phyloP scores from a whole-genome alignment of 768 basidiomycete species.

The Coprinopsis strossmayeri region DNA sequence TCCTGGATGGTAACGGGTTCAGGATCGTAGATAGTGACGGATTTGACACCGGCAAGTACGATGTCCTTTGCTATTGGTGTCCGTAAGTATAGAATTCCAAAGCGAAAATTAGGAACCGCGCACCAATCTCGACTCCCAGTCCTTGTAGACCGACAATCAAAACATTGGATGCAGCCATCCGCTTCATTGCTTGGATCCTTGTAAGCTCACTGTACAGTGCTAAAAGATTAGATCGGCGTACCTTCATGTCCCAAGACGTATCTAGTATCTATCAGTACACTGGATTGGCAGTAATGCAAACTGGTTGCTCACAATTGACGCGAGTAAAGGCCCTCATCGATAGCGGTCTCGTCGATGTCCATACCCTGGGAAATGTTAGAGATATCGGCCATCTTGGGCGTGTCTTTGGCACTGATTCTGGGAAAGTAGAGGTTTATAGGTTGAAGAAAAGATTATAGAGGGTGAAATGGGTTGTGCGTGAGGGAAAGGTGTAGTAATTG shows the following conservation, averaged over 20 bases:
- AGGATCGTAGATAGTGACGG: conserved; percentile 93
- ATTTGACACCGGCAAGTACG: conserved; percentile 93
- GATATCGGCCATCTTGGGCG: conserved; percentile 28
- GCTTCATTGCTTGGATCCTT: conserved; percentile 82
- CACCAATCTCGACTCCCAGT: conserved; percentile 91
- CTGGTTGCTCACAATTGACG: conserved; percentile 79
- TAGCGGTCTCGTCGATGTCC: conserved; percentile 82
- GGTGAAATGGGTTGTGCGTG: background rate
- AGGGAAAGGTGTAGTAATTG: conserved; percentile 1
- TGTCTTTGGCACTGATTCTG: conserved; percentile 5
- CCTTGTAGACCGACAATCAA: conserved; percentile 90
- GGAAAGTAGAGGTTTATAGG: conserved; percentile 6
- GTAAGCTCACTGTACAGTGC: background rate
- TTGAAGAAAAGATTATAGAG: background rate
- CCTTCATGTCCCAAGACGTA: conserved; percentile 98
- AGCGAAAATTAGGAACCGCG: too few relatives aligned
- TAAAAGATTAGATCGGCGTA: conserved; percentile 24
- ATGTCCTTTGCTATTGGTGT: conserved; percentile 79
- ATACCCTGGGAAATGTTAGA: conserved; percentile 45
- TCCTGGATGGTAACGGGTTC: conserved; percentile 84
- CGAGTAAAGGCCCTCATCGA: conserved; percentile 92
- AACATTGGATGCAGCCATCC: conserved; percentile 94
- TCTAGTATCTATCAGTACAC: conserved; percentile 22
- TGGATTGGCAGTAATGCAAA: background rate
- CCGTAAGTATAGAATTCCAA: too few relatives aligned